A percentile compares a stretch with the other conserved stretches of the same genome.
Evolutionary conservation across 139 green algal genomes (phyloP).

Genomic region (Closterium sp.): DNA sequence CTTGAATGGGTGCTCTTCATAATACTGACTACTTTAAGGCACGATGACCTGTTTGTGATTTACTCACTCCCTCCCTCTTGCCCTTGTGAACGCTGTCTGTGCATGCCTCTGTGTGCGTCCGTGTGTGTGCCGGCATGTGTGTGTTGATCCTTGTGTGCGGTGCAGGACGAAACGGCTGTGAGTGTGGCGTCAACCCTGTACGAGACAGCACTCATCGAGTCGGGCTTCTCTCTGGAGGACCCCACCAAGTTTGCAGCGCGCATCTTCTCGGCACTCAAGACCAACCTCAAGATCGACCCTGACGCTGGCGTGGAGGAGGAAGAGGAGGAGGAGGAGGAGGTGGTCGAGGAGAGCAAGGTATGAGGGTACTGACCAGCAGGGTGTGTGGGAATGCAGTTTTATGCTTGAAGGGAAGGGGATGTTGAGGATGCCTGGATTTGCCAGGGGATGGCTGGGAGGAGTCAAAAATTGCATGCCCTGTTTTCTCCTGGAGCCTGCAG

Average conservation of each 20-base stretch:
- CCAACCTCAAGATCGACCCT: constrained; percentile 52
- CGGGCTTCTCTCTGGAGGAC: constrained; percentile 76
- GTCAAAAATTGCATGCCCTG: no score
- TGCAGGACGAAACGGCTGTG: constrained; percentile 32
- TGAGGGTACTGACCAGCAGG: neutral
- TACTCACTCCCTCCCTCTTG: no score
- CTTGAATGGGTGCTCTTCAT: no score
- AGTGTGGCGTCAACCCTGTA: constrained; percentile 77
- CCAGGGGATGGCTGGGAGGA: no score
- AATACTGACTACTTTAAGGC: no score
- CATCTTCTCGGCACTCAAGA: constrained; percentile 45
- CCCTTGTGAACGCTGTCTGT: no score
- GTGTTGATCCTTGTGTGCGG: no score
- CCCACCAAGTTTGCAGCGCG: constrained; percentile 58
- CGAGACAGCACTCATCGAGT: constrained; percentile 89
- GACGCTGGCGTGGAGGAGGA: constrained; percentile 52
- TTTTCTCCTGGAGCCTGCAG: no score
- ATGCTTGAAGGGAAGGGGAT: no score
- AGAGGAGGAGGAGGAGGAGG: constrained; percentile 30
- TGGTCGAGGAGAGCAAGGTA: constrained; percentile 22
- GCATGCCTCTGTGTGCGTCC: neutral
- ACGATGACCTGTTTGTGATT: no score
- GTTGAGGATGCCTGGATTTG: neutral
- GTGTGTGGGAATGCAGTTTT: neutral
- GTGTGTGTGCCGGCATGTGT: neutral